phyloP scores from a whole-genome alignment of 2,329 filamentous ascomycete species.

The Lachnellula subtilissima region DNA sequence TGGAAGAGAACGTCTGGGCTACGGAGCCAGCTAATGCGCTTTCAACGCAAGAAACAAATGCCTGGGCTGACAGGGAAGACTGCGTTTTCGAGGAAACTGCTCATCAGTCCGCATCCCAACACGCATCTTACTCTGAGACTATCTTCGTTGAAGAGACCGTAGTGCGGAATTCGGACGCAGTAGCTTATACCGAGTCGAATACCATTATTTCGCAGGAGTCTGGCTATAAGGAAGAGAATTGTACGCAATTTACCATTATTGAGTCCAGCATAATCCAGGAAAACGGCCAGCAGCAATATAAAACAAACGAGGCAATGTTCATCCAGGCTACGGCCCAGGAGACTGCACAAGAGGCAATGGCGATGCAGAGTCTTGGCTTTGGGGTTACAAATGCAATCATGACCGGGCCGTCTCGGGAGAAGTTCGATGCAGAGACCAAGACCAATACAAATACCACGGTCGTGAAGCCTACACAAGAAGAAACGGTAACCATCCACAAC shows the following conservation, averaged over 20 bases:
- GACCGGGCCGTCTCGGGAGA: not conserved
- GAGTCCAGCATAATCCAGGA: not conserved
- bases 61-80: not conserved
- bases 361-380: not conserved
- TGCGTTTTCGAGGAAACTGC: not conserved
- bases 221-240: not conserved
- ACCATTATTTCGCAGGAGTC: not conserved
- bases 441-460: not conserved
- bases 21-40: not conserved
- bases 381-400: not conserved
- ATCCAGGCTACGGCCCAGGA: not conserved
- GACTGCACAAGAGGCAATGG: not conserved
- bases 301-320: not conserved
- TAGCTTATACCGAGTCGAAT: not conserved
- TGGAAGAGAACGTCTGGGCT: not conserved
- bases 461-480: not conserved
- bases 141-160: not conserved
- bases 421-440: not conserved
- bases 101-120: not conserved
- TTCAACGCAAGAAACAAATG: not conserved
- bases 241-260: not conserved
- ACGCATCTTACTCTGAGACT: not conserved
- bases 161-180: not conserved
- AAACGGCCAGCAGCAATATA: not conserved
- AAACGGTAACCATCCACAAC: not conserved